Evolutionary conservation across 495 filamentous ascomycete genomes (phyloP).

Genomic region (Aspergillus carlsbadensis): DNA sequence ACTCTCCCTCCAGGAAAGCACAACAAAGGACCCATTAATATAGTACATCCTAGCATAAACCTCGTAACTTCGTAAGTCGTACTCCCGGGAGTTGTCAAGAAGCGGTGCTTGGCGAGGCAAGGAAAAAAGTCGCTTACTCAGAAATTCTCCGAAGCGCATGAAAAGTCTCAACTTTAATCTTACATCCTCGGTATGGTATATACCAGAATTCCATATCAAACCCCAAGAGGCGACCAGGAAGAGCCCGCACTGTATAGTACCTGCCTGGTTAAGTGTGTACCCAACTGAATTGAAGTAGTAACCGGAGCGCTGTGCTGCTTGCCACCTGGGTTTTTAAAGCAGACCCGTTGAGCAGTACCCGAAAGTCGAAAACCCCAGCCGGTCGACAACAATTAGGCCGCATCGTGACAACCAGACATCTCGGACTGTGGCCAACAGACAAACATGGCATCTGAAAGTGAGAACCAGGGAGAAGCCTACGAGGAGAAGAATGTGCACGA

Average conservation of each 20-base stretch:
- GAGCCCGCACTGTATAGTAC: background rate
- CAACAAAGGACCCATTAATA: too few species aligned
- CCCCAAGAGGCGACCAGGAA: background rate
- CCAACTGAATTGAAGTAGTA: too few species aligned
- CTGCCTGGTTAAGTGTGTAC: background rate
- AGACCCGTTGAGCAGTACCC: background rate
- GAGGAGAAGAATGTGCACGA: conserved; percentile 85
- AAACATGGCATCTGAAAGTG: conserved; percentile 14
- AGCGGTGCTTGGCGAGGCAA: background rate
- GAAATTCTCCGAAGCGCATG: conserved; percentile 21
- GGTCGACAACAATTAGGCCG: background rate
- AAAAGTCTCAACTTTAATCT: conserved; percentile 8
- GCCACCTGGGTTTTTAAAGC: background rate
- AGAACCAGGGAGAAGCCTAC: conserved; percentile 48
- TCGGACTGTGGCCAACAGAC: background rate
- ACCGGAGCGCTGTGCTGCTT: too few species aligned
- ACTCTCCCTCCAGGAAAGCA: too few species aligned
- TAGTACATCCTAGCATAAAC: too few species aligned
- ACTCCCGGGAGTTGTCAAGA: background rate
- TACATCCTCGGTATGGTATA: background rate
- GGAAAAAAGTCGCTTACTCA: conserved; percentile 12
- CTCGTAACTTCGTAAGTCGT: too few species aligned
- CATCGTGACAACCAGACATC: background rate
- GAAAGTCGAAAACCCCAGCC: background rate
- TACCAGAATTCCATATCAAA: background rate